Conservation (phyloP, 2,329 filamentous ascomycete genomes). For the Aspergillus udagawae region DNA sequence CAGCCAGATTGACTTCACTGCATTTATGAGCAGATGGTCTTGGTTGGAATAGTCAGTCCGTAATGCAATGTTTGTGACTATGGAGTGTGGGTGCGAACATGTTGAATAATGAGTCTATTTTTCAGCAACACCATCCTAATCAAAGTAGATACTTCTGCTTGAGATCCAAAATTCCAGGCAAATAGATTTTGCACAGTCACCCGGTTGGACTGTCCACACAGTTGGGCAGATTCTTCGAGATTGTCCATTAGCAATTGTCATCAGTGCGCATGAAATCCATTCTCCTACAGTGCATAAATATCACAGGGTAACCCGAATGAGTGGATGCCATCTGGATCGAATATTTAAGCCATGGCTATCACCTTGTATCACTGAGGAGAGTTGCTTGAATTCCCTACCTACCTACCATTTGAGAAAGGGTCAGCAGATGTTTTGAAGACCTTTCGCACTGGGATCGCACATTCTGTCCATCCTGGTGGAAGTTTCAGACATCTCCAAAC, state of each 20-base stretch:
- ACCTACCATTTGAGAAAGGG: slow-evolving; percentile 38
- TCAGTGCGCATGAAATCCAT: slow-evolving; percentile 56
- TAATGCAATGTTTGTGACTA: no score
- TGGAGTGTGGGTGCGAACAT: slow-evolving; percentile 41
- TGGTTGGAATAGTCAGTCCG: neutral
- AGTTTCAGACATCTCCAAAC: no score
- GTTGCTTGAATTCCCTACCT: slow-evolving; percentile 11
- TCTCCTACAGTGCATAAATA: slow-evolving; percentile 65
- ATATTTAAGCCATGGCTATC: slow-evolving; percentile 3
- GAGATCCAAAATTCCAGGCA: slow-evolving; percentile 56
- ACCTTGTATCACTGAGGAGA: no score
- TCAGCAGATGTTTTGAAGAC: slow-evolving; percentile 52
- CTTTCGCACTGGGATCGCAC: slow-evolving; percentile 43
- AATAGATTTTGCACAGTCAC: slow-evolving; percentile 51
- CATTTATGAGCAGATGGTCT: slow-evolving; percentile 69
- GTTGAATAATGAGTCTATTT: slow-evolving; percentile 68
- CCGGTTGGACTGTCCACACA: slow-evolving; percentile 60
- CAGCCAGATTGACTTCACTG: slow-evolving; percentile 62
- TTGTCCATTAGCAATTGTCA: slow-evolving; percentile 55
- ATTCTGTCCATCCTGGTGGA: slow-evolving; percentile 50
- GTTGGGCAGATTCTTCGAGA: slow-evolving; percentile 53
- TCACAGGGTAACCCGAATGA: slow-evolving; percentile 62
- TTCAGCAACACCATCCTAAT: slow-evolving; percentile 54
- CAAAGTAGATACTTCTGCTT: slow-evolving; percentile 41
- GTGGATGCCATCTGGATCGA: slow-evolving; percentile 55